Conservation (phyloP, 2,329 filamentous ascomycete species). For the Dactylellina cionopaga region DNA sequence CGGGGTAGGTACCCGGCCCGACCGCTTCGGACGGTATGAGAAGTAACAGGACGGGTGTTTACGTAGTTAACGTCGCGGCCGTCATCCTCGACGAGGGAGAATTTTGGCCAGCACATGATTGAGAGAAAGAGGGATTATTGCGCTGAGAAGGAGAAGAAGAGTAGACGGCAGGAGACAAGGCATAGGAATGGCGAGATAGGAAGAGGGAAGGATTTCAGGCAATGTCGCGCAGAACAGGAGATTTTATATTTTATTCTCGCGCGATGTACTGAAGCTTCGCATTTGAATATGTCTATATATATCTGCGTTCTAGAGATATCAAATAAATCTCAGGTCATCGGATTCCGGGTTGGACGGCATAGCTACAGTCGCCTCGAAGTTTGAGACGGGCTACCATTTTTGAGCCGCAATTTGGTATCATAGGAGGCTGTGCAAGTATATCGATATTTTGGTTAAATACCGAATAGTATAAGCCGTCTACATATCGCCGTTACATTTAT, state of each 20-base stretch:
- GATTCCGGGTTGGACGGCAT: not conserved
- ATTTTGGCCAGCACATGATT: slow-evolving; percentile 26
- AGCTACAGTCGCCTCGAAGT: slow-evolving; percentile 2
- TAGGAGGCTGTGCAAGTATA: slow-evolving; percentile 4
- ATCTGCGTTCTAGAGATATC: no score
- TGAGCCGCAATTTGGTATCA: not conserved
- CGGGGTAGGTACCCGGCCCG: slow-evolving; percentile 18
- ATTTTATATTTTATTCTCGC: slow-evolving; percentile 36
- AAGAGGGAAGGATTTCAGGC: not conserved
- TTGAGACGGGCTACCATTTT: not conserved
- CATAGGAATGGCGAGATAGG: not conserved
- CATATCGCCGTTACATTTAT: not conserved
- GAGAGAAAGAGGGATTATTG: slow-evolving; percentile 7
- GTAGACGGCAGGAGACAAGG: not conserved
- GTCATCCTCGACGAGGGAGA: slow-evolving; percentile 20
- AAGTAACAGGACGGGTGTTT: slow-evolving; percentile 10
- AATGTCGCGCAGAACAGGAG: slow-evolving; percentile 8
- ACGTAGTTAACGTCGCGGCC: slow-evolving; percentile 8
- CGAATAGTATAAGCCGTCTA: not conserved
- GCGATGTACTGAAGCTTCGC: no score
- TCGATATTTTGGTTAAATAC: no score
- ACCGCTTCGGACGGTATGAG: not conserved
- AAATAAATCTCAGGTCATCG: no score
- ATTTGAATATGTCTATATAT: no score
- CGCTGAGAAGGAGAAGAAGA: not conserved